Conservation (phyloP, 148 eudicot genomes). For the Diospyros kaki region DNA sequence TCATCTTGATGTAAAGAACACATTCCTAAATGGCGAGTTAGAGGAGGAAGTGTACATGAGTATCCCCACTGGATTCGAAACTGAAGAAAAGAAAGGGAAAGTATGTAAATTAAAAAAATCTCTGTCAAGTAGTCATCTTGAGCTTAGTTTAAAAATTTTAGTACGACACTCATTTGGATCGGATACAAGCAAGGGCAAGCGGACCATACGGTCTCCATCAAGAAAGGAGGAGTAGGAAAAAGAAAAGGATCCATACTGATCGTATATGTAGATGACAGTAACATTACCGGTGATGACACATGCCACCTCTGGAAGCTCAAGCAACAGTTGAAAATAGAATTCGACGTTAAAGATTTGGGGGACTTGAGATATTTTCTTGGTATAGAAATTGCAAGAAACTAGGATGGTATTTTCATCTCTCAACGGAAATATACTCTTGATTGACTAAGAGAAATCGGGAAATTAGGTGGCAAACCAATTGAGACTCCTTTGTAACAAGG, state of each 20-base stretch:
- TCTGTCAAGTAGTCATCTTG: conserved; percentile 1
- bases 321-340: background rate
- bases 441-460: background rate
- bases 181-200: background rate
- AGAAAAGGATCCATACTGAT: background rate
- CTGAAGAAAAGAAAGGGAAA: background rate
- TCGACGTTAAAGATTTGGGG: conserved; percentile 10
- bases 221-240: background rate
- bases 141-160: conserved; percentile 1
- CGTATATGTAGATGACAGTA: conserved; percentile 8
- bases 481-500: background rate
- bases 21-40: conserved; percentile 9
- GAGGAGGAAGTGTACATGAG: conserved; percentile 12
- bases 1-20: conserved; percentile 3
- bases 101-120: background rate
- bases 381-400: background rate
- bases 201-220: background rate
- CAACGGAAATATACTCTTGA: background rate
- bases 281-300: background rate
- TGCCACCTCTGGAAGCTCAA: background rate
- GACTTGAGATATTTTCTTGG: background rate
- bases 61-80: background rate
- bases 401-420: conserved; percentile 1
- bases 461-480: background rate
- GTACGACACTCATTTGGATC: background rate